Evolutionary conservation across 495 filamentous ascomycete genomes (phyloP).

Genomic region (Podospora pseudocomata): DNA sequence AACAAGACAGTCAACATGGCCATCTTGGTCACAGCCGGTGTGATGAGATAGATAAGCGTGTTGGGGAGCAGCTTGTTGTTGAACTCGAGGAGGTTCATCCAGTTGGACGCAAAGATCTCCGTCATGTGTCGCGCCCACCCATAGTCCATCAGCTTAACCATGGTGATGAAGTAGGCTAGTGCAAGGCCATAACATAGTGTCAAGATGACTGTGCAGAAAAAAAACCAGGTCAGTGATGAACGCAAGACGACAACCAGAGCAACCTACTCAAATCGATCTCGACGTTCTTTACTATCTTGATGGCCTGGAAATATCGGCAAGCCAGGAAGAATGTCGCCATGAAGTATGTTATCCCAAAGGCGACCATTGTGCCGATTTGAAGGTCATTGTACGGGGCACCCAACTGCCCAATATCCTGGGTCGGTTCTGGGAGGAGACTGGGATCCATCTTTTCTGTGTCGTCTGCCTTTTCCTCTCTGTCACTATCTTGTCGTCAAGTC

Average conservation of each 20-base stretch:
- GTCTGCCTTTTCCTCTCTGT: not conserved
- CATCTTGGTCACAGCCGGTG: constrained; percentile 25
- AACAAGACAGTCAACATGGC: constrained; percentile 22
- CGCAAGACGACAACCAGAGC: not conserved
- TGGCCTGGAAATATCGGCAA: constrained; percentile 15
- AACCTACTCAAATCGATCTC: constrained; percentile 15
- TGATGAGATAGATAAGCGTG: constrained; percentile 22
- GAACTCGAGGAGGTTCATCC: constrained; percentile 11
- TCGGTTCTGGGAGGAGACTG: not conserved
- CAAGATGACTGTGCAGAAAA: constrained; percentile 8
- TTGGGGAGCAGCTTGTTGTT: constrained; percentile 21
- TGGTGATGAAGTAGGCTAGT: constrained; percentile 14
- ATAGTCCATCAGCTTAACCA: constrained; percentile 13
- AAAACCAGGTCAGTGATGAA: not conserved
- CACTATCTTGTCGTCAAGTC: not conserved
- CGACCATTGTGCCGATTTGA: constrained; percentile 9
- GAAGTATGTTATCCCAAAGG: constrained; percentile 16
- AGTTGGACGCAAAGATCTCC: constrained; percentile 8
- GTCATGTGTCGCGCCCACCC: constrained; percentile 18
- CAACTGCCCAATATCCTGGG: not conserved
- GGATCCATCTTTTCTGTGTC: not conserved
- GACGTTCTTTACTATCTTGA: constrained; percentile 13
- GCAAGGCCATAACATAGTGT: constrained; percentile 12
- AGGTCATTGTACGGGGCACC: constrained; percentile 8
- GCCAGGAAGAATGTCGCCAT: constrained; percentile 16